Evolutionary conservation across 1,284 basidiomycete species (phyloP).

Genomic region (Naganishia sp.): DNA sequence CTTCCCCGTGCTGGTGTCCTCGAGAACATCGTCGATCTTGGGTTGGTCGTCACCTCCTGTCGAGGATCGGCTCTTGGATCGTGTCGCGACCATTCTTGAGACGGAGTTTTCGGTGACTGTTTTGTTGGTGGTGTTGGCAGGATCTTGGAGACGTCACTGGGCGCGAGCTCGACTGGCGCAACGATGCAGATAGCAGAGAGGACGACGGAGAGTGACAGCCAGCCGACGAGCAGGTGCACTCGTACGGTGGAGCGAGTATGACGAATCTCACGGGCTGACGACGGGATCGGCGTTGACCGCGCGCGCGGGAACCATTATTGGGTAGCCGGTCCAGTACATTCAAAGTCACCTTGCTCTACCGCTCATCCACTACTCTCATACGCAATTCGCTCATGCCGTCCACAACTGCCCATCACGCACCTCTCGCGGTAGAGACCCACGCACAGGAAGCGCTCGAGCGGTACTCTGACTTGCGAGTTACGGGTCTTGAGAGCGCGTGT

Average conservation of each 20-base stretch:
- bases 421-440: conserved; percentile 8
- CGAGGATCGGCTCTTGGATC: conserved; percentile 20
- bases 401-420: not conserved
- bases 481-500: conserved; percentile 11
- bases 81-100: conserved; percentile 25
- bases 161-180: no score
- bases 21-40: conserved; percentile 29
- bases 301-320: no score
- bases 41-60: conserved; percentile 25
- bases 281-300: not conserved
- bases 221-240: no score
- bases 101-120: not conserved
- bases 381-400: not conserved
- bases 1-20: not conserved
- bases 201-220: no score
- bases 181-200: not conserved
- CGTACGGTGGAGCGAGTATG: not conserved
- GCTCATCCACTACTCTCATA: not conserved
- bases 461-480: conserved; percentile 12
- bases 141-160: no score
- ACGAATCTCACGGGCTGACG: not conserved
- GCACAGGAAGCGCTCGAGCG: not conserved
- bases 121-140: not conserved
- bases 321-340: no score
- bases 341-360: not conserved